Base-by-base conservation (phyloP, 192 early-diverging fungal species). In the Haplosporangium gracile region DNA sequence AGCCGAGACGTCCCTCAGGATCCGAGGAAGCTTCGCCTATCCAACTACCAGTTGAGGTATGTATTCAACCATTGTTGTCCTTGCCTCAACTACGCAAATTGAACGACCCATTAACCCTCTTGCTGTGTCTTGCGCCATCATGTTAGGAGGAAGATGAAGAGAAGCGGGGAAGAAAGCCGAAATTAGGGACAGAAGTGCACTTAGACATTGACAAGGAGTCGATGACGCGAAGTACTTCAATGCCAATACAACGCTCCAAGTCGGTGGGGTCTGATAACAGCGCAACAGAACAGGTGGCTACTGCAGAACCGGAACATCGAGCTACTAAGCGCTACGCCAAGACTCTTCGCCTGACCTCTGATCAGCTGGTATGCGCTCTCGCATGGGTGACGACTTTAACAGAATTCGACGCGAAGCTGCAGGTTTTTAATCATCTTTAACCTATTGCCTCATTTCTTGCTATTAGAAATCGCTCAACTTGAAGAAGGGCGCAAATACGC, bases 301-400 rank as follows among this genome's bases (percentile, higher is more conserved):
- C 57, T 9, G 53, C n/a, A 15, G 60, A 51, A 24, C 6, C n/a
- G 38, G 22, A 42, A 7, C 9, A 49, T 26, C 43, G 24, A n/a
- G 57, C 9, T 32, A 75, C 9, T 36, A 86, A 89, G 57, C 89
- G 90, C 40, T 97, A 95, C 75, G 96, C 96, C 22, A 99, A 99
- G 87, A 94, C 95, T 1, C 87, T 99, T 68, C 92, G 97, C 15
- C 89, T 99, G 81, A 98, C 96, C 4, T 97, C 96, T 5, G 97
- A 96, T 36, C 98, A 99, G 88, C 88, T 99, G 79, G 81, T 82
- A 77, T 5, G 71, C 63, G 13, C 72, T 32, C n/a, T 34, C 10
- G 26, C 60, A 32, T 32, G 16, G 16, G 2, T 29, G 20, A 26
- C 29, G 10, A 11, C 24, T 10, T 18, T 68, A 18, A 51, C 20